Evolutionary conservation across 2,329 filamentous ascomycete genomes (phyloP).

Genomic region (Neurospora sp.): DNA sequence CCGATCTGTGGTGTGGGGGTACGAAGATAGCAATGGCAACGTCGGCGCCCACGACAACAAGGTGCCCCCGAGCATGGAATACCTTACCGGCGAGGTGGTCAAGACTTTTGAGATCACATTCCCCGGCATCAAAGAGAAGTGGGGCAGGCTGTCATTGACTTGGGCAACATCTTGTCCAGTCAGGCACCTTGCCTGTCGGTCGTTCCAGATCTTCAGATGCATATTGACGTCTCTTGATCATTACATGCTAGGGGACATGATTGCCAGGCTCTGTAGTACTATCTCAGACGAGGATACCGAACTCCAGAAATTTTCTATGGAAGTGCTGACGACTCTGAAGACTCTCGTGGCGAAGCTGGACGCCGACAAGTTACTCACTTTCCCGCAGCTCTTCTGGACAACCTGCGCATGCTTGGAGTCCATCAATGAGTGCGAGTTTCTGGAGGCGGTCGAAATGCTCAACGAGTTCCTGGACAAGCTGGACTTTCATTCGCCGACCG

Average conservation of each 20-base stretch:
- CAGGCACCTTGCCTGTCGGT: constrained; percentile 86
- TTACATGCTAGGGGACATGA: constrained; percentile 92
- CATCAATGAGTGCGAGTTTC: constrained; percentile 90
- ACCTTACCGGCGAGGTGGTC: constrained; percentile 72
- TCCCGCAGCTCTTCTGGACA: constrained; percentile 96
- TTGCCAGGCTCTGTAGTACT: constrained; percentile 88
- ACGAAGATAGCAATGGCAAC: constrained; percentile 83
- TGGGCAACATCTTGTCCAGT: constrained; percentile 98
- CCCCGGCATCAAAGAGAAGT: constrained; percentile 79
- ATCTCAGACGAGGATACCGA: constrained; percentile 91
- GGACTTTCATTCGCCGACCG: constrained; percentile 61
- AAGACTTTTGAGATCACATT: constrained; percentile 78
- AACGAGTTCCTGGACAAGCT: constrained; percentile 77
- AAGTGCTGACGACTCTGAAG: constrained; percentile 89
- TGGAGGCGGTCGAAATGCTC: constrained; percentile 85
- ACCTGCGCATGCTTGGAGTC: constrained; percentile 94
- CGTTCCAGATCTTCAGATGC: constrained; percentile 94
- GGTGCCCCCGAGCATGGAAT: constrained; percentile 80
- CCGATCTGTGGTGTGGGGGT: constrained; percentile 78
- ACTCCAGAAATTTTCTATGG: constrained; percentile 95
- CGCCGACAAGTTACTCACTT: constrained; percentile 69
- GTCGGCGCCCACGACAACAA: constrained; percentile 64
- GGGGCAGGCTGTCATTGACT: constrained; percentile 79
- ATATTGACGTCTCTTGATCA: constrained; percentile 86
- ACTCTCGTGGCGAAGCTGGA: constrained; percentile 82